Conservation (phyloP, 257 asterid species). For the Cordia subcordata region DNA sequence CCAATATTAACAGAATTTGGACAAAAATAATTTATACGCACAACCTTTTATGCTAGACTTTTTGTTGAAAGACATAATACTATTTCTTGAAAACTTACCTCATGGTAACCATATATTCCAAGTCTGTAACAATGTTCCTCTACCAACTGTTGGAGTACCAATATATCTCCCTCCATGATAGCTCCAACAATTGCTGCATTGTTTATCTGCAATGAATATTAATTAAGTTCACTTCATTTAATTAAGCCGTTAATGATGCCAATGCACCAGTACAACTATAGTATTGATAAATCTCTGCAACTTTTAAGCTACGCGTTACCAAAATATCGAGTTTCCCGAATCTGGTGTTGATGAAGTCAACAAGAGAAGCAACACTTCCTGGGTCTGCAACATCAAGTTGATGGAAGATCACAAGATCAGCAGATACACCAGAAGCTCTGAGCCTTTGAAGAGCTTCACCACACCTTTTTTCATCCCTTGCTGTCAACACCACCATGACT, state of each 20-base stretch:
- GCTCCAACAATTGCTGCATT: slow-evolving; percentile 14
- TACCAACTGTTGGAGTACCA: background rate
- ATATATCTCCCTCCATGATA: background rate
- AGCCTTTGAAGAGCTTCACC: slow-evolving; percentile 19
- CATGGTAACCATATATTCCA: too few relatives aligned
- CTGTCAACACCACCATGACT: slow-evolving; percentile 13
- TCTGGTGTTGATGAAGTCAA: slow-evolving; percentile 1
- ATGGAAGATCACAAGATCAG: slow-evolving; percentile 6
- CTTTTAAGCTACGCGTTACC: background rate
- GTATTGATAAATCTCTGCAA: too few relatives aligned
- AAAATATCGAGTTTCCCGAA: slow-evolving; percentile 1
- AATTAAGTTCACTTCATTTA: too few relatives aligned
- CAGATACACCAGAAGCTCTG: slow-evolving; percentile 4
- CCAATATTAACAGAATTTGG: too few relatives aligned
- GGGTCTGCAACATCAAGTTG: slow-evolving; percentile 12
- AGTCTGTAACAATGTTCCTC: too few relatives aligned
- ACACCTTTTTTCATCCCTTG: slow-evolving; percentile 16
- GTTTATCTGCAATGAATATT: slow-evolving; percentile 6
- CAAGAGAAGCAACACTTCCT: slow-evolving; percentile 8
- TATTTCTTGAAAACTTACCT: too few relatives aligned
- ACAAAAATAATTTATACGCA: too few relatives aligned
- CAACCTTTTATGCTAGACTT: too few relatives aligned
- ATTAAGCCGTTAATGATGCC: too few relatives aligned
- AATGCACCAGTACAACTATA: too few relatives aligned
- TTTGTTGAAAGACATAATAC: too few relatives aligned